phyloP scores from a whole-genome alignment of 345 rosid species.

The Geranium brycei region DNA sequence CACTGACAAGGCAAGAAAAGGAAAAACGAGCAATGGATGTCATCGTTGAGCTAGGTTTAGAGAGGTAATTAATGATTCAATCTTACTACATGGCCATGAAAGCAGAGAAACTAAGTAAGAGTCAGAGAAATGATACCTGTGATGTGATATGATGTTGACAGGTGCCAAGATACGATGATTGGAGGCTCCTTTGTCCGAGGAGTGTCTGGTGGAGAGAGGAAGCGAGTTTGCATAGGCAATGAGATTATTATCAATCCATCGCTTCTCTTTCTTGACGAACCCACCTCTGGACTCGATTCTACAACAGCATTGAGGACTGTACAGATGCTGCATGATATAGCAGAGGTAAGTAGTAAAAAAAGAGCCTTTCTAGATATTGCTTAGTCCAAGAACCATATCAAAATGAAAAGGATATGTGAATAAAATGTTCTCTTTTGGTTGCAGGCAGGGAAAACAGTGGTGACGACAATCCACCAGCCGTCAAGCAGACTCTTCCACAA shows the following conservation, averaged over 20 bases:
- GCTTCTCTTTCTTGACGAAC: constrained; percentile 85
- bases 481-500: constrained; percentile 91
- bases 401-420: background rate
- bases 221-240: constrained; percentile 86
- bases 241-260: constrained; percentile 95
- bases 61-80: constrained; percentile 42
- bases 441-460: constrained; percentile 84
- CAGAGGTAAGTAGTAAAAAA: constrained; percentile 33
- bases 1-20: constrained; percentile 54
- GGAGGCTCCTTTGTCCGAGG: constrained; percentile 96
- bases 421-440: constrained; percentile 6
- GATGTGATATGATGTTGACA: constrained; percentile 6
- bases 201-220: constrained; percentile 95
- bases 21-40: constrained; percentile 70
- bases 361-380: too few species aligned
- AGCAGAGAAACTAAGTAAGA: too few species aligned
- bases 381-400: too few species aligned
- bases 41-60: constrained; percentile 74
- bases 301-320: constrained; percentile 82
- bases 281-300: constrained; percentile 95
- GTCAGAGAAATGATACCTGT: too few species aligned
- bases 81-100: background rate
- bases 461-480: constrained; percentile 94
- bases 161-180: constrained; percentile 93
- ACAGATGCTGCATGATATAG: constrained; percentile 80